These are phyloP conservation scores for Bjerkandera adusta DNA, from an alignment of 1,284 basidiomycete genomes.

Conservation along the genomic window DNA sequence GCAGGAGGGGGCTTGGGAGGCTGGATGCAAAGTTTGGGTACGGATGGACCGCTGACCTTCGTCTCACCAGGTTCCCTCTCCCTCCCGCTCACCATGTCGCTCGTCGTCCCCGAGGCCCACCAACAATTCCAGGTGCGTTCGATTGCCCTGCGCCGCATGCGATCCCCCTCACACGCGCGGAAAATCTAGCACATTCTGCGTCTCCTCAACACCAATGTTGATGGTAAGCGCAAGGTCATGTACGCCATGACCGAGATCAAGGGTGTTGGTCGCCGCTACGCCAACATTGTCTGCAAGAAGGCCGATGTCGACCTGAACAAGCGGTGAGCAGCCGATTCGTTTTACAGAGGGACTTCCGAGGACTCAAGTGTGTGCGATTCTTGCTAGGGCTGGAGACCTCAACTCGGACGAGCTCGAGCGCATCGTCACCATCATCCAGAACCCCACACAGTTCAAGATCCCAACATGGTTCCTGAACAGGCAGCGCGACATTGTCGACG, in stretches of 20 bases:
- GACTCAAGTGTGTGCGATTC: no score
- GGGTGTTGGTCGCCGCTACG: slow-evolving; percentile 98
- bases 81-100: slow-evolving; percentile 64
- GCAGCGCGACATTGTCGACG: slow-evolving; percentile 97
- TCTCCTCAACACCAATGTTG: slow-evolving; percentile 99
- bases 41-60: slow-evolving; percentile 15
- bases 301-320: slow-evolving; percentile 99
- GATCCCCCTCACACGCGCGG: not conserved
- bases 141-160: not conserved
- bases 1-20: slow-evolving; percentile 6
- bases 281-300: slow-evolving; percentile 99
- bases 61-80: slow-evolving; percentile 7
- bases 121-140: slow-evolving; percentile 84
- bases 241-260: slow-evolving; percentile 98
- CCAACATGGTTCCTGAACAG: slow-evolving; percentile 99
- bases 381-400: slow-evolving; percentile 83
- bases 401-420: slow-evolving; percentile 99
- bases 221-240: slow-evolving; percentile 99
- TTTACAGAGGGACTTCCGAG: no score
- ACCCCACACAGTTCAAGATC: slow-evolving; percentile 99
- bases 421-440: slow-evolving; percentile 99
- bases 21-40: slow-evolving; percentile 17
- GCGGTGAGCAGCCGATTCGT: no score
- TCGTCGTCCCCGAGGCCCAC: slow-evolving; percentile 91
- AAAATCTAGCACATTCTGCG: slow-evolving; percentile 88